Percentiles rank a stretch among this genome's conserved stretches.
Conservation (phyloP, 2,329 filamentous ascomycete species). For the Ascochyta clinopodiicola region DNA sequence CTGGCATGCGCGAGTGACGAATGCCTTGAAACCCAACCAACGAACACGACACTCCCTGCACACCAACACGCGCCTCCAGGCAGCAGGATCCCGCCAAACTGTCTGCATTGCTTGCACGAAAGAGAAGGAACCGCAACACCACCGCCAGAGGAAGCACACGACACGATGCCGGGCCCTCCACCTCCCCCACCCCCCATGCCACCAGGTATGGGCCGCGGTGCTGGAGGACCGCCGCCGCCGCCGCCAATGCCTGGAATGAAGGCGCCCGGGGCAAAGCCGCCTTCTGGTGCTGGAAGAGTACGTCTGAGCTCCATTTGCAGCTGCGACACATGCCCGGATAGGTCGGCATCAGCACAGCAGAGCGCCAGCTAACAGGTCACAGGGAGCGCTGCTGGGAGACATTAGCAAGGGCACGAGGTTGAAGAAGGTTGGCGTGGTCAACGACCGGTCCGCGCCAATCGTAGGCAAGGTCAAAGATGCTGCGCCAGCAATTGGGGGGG, state of each 20-base stretch:
- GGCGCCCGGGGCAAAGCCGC: constrained; percentile 40
- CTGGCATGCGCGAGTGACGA: constrained; percentile 7
- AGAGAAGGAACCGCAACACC: not conserved
- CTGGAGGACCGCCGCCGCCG: constrained; percentile 46
- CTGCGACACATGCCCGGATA: not conserved
- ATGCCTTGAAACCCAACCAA: constrained; percentile 16
- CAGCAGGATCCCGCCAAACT: constrained; percentile 19
- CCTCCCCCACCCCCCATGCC: constrained; percentile 49
- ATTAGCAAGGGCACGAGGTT: constrained; percentile 81
- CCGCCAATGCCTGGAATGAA: constrained; percentile 47
- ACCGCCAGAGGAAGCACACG: constrained; percentile 18
- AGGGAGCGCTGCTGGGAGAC: constrained; percentile 88
- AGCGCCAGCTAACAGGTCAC: constrained; percentile 34
- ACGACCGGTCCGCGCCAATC: constrained; percentile 86
- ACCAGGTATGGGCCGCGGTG: constrained; percentile 44
- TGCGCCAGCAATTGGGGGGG: constrained; percentile 71
- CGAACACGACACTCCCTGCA: constrained; percentile 27
- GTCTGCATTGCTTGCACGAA: not conserved
- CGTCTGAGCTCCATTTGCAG: constrained; percentile 5
- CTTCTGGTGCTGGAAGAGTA: constrained; percentile 46
- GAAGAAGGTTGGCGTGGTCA: constrained; percentile 82
- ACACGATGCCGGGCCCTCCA: constrained; percentile 44
- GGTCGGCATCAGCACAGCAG: constrained; percentile 3
- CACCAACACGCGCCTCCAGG: constrained; percentile 24
- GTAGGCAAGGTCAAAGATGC: constrained; percentile 65